Conservation (phyloP, 2,329 filamentous ascomycete species). For the Botrytis hyacinthi region DNA sequence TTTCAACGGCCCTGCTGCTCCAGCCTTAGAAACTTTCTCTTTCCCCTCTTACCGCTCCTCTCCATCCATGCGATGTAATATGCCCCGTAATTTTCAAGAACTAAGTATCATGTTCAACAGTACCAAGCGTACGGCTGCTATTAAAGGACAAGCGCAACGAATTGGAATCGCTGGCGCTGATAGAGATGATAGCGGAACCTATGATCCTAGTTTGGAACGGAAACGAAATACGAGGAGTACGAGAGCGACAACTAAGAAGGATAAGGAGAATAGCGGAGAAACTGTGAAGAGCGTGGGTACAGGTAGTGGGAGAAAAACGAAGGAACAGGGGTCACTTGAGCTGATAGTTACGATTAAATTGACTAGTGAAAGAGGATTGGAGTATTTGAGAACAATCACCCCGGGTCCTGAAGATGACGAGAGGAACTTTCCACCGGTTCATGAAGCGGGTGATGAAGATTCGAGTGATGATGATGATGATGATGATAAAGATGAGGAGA, state of each 20-base stretch:
- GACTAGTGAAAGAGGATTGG: not conserved
- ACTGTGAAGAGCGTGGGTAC: not conserved
- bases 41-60: conserved; percentile 30
- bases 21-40: conserved; percentile 22
- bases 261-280: not conserved
- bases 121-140: conserved; percentile 24
- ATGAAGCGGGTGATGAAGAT: conserved; percentile 15
- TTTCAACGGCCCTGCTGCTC: conserved; percentile 29
- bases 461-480: not conserved
- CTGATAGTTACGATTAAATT: conserved; percentile 24
- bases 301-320: conserved; percentile 15
- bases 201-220: conserved; percentile 29
- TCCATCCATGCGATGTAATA: conserved; percentile 15
- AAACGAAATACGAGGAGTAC: conserved; percentile 4
- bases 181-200: conserved; percentile 35
- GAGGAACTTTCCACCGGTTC: not conserved
- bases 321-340: conserved; percentile 11
- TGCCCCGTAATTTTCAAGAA: conserved; percentile 11
- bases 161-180: conserved; percentile 29
- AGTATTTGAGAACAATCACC: not conserved
- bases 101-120: conserved; percentile 26
- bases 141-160: conserved; percentile 22
- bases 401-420: conserved; percentile 1
- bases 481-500: not conserved
- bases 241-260: conserved; percentile 2